Evolutionary conservation across 2,329 filamentous ascomycete genomes (phyloP).

Genomic region (Neurospora sp.): DNA sequence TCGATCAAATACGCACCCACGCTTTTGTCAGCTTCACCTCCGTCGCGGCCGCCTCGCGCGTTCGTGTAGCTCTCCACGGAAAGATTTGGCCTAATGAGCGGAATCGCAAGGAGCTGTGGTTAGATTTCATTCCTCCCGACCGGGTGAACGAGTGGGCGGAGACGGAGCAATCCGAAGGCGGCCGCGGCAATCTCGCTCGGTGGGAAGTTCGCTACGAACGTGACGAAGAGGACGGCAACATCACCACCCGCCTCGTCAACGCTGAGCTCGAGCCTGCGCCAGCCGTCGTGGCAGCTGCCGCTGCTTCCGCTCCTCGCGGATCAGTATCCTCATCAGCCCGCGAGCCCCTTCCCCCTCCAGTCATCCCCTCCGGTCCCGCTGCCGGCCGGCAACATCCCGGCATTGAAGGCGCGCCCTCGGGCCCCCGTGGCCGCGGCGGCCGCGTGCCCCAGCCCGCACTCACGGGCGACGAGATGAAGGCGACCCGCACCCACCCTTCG

Average conservation of each 20-base stretch:
- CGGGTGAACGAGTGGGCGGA: conserved; percentile 65
- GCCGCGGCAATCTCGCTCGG: conserved; percentile 33
- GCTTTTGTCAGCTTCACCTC: conserved; percentile 68
- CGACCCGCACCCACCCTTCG: conserved; percentile 32
- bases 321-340: background rate
- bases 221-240: conserved; percentile 37
- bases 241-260: conserved; percentile 48
- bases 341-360: conserved; percentile 1
- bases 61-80: conserved; percentile 66
- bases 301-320: background rate
- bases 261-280: conserved; percentile 22
- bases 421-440: conserved; percentile 17
- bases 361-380: conserved; percentile 14
- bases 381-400: conserved; percentile 9
- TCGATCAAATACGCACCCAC: conserved; percentile 81
- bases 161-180: conserved; percentile 44
- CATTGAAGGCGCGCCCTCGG: conserved; percentile 19
- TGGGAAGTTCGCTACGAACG: conserved; percentile 68
- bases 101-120: conserved; percentile 73
- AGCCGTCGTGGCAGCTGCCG: conserved; percentile 8
- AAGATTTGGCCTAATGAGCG: conserved; percentile 80
- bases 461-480: conserved; percentile 10
- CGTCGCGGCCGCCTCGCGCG: conserved; percentile 62
- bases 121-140: conserved; percentile 78
- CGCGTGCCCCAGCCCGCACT: conserved; percentile 8